These are phyloP conservation scores for Penicillium herquei DNA, from an alignment of 495 filamentous ascomycete genomes.

Conservation along the genomic window DNA sequence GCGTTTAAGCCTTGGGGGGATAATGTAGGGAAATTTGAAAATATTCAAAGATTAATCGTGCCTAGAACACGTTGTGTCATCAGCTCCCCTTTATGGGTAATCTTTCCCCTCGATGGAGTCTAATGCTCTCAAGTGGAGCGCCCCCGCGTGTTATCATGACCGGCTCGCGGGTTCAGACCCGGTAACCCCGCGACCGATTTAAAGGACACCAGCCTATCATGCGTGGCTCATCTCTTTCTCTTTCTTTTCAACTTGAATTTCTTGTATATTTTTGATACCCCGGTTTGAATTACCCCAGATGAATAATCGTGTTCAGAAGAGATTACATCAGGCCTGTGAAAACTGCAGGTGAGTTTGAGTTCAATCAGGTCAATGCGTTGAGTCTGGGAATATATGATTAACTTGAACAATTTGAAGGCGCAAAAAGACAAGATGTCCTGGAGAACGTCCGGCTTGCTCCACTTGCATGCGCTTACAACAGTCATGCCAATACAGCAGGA, in stretches of 20 bases:
- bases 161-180: constrained; percentile 12
- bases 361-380: neutral
- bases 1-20: too few species aligned
- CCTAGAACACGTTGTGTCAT: constrained; percentile 1
- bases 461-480: constrained; percentile 42
- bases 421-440: constrained; percentile 48
- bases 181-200: constrained; percentile 20
- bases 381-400: neutral
- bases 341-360: constrained; percentile 37
- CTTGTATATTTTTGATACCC: neutral
- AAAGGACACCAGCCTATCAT: neutral
- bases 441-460: constrained; percentile 43
- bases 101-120: constrained; percentile 5
- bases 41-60: too few species aligned
- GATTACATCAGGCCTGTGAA: constrained; percentile 38
- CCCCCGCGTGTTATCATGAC: constrained; percentile 1
- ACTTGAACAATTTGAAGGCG: constrained; percentile 18
- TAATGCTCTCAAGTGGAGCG: constrained; percentile 1
- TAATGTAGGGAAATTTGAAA: too few species aligned
- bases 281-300: neutral
- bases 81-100: constrained; percentile 1
- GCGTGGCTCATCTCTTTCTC: neutral
- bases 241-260: neutral
- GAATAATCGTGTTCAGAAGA: constrained; percentile 20
- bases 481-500: constrained; percentile 34